These are phyloP conservation scores for Backusella westeae DNA, from an alignment of 192 early-diverging fungal species.

Conservation along the genomic window DNA sequence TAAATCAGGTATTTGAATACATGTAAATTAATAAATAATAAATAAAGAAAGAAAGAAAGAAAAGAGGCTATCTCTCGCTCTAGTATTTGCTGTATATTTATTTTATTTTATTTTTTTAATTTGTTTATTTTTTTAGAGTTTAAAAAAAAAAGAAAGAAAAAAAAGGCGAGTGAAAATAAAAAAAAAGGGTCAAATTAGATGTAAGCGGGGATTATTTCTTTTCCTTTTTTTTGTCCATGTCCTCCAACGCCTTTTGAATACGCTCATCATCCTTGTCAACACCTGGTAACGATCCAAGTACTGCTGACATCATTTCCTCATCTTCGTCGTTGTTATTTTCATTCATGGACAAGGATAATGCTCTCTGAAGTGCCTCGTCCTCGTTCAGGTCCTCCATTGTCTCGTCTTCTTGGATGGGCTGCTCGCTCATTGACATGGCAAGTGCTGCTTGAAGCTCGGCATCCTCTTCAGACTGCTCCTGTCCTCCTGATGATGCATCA, in stretches of 20 bases:
- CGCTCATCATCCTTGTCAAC: slow-evolving; percentile 85
- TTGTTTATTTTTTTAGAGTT: slow-evolving; percentile 9
- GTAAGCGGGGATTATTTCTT: slow-evolving; percentile 21
- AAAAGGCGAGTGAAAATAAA: neutral
- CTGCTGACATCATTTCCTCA: slow-evolving; percentile 55
- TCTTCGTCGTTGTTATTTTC: slow-evolving; percentile 21
- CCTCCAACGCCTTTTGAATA: slow-evolving; percentile 64
- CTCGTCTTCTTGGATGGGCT: slow-evolving; percentile 51
- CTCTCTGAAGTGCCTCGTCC: slow-evolving; percentile 71
- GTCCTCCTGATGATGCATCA: slow-evolving; percentile 14
- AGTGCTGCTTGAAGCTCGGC: slow-evolving; percentile 61
- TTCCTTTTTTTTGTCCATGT: slow-evolving; percentile 44
- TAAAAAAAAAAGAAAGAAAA: neutral
- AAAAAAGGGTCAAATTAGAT: neutral
- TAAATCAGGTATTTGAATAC: neutral
- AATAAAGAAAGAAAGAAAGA: neutral
- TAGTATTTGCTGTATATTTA: neutral
- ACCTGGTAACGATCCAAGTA: slow-evolving; percentile 81
- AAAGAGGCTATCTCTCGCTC: neutral
- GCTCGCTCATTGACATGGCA: slow-evolving; percentile 60
- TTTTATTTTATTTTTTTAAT: neutral
- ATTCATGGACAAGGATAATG: slow-evolving; percentile 76
- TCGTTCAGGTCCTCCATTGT: slow-evolving; percentile 67
- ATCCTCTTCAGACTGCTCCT: slow-evolving; percentile 30
- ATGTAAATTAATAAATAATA: neutral